Evolutionary conservation across 2,329 filamentous ascomycete species (phyloP).

Genomic region (Aspergillus candidus): DNA sequence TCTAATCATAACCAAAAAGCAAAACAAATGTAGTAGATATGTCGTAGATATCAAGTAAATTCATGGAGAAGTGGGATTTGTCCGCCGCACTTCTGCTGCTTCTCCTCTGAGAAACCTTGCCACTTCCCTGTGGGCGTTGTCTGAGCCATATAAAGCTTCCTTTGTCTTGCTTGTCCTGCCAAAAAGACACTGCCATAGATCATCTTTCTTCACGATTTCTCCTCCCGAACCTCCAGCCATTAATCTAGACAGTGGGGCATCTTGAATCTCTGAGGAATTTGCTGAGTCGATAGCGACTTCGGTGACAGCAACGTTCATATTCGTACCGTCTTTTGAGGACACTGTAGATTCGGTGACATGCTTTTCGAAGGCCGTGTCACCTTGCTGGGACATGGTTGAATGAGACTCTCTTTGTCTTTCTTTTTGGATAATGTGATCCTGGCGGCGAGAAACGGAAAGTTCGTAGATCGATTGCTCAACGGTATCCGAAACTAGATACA

Average conservation of each 20-base stretch:
- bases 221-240: conserved; percentile 68
- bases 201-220: conserved; percentile 70
- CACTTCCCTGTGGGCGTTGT: conserved; percentile 40
- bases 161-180: conserved; percentile 44
- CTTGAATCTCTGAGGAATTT: conserved; percentile 76
- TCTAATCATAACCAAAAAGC: background rate
- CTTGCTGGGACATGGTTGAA: background rate
- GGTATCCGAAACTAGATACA: conserved; percentile 85
- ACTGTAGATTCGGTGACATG: conserved; percentile 3
- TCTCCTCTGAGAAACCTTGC: conserved; percentile 48
- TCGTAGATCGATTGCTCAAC: conserved; percentile 91
- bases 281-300: conserved; percentile 70
- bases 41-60: conserved; percentile 1
- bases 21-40: background rate
- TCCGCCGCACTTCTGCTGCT: conserved; percentile 46
- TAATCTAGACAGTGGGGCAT: conserved; percentile 62
- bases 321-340: conserved; percentile 4
- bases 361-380: background rate
- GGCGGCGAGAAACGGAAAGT: conserved; percentile 69
- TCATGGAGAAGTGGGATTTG: background rate
- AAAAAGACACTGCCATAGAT: conserved; percentile 88
- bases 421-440: conserved; percentile 64
- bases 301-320: conserved; percentile 26
- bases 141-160: conserved; percentile 7
- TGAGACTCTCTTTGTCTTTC: conserved; percentile 27